Conservation (phyloP, 495 filamentous ascomycete genomes). For the Aspergillus haitiensis region DNA sequence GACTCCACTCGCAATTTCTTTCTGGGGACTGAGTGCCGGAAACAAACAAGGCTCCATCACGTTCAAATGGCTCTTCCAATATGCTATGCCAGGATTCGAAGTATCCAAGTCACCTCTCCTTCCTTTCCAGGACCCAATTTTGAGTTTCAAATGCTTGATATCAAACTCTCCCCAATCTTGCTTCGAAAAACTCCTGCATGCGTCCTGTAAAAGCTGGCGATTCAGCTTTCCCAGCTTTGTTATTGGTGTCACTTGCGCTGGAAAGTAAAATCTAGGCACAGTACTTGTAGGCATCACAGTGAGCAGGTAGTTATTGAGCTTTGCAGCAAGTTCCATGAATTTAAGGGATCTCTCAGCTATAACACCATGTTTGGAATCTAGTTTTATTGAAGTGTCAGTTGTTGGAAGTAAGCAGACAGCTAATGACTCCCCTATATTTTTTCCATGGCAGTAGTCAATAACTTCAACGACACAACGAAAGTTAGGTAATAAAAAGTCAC, state of each 20-base stretch:
- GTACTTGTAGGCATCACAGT: conserved; percentile 46
- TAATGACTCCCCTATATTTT: conserved; percentile 15
- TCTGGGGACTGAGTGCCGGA: conserved; percentile 38
- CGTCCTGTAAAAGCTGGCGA: conserved; percentile 25
- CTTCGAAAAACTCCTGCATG: conserved; percentile 23
- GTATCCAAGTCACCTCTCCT: neutral
- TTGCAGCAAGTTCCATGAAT: conserved; percentile 20
- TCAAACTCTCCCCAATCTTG: conserved; percentile 11
- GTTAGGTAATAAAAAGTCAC: conserved; percentile 19
- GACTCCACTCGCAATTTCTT: conserved; percentile 1
- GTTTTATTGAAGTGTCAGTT: neutral
- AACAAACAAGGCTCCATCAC: conserved; percentile 57
- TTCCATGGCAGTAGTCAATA: conserved; percentile 19
- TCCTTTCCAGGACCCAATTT: conserved; percentile 8
- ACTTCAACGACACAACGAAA: conserved; percentile 30
- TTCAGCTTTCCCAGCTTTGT: conserved; percentile 54
- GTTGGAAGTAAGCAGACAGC: conserved; percentile 35
- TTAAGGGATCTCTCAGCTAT: conserved; percentile 23
- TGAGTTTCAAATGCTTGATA: conserved; percentile 10
- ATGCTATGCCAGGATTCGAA: conserved; percentile 30
- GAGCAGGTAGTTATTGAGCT: conserved; percentile 30
- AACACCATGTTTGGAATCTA: neutral
- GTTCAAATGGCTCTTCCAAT: conserved; percentile 54
- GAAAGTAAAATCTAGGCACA: conserved; percentile 60
- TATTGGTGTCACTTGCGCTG: conserved; percentile 53